Evolutionary conservation across 176 grass and related monocot species (phyloP).

Genomic region (Puccinellia tenuiflora): DNA sequence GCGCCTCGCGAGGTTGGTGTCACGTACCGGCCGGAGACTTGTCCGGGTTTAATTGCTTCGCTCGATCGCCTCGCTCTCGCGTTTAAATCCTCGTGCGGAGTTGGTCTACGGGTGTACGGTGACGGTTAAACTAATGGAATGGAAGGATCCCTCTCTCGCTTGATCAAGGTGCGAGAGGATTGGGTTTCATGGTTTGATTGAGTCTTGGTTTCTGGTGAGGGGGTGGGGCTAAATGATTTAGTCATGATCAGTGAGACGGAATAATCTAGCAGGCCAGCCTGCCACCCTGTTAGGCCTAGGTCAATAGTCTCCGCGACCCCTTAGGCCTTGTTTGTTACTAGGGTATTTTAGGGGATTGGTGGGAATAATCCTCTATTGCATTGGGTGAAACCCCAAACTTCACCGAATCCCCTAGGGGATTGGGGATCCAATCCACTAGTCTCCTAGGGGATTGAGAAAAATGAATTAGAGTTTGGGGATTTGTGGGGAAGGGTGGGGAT

Average conservation of each 20-base stretch:
- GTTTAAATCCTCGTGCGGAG: slow-evolving; percentile 23
- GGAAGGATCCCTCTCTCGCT: background rate
- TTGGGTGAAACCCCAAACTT: too few relatives aligned
- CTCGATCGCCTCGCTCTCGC: background rate
- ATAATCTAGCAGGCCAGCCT: background rate
- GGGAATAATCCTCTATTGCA: too few relatives aligned
- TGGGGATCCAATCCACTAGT: too few relatives aligned
- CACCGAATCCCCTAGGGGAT: too few relatives aligned
- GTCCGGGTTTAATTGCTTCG: background rate
- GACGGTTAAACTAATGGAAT: background rate
- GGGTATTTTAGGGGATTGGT: too few relatives aligned
- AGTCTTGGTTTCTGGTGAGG: slow-evolving; percentile 10
- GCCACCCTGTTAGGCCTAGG: background rate
- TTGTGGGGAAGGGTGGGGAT: too few relatives aligned
- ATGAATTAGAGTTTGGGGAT: too few relatives aligned
- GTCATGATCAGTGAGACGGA: background rate
- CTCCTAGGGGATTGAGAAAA: too few relatives aligned
- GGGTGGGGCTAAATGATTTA: slow-evolving; percentile 12
- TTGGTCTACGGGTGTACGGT: background rate
- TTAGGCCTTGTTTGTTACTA: too few relatives aligned
- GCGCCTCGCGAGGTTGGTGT: background rate
- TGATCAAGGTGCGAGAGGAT: background rate
- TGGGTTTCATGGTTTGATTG: slow-evolving; percentile 19
- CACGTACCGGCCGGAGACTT: background rate
- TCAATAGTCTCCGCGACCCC: background rate